These are phyloP conservation scores for Verticillium klebahnii DNA, from an alignment of 2,329 filamentous ascomycete genomes.

Conservation along the genomic window DNA sequence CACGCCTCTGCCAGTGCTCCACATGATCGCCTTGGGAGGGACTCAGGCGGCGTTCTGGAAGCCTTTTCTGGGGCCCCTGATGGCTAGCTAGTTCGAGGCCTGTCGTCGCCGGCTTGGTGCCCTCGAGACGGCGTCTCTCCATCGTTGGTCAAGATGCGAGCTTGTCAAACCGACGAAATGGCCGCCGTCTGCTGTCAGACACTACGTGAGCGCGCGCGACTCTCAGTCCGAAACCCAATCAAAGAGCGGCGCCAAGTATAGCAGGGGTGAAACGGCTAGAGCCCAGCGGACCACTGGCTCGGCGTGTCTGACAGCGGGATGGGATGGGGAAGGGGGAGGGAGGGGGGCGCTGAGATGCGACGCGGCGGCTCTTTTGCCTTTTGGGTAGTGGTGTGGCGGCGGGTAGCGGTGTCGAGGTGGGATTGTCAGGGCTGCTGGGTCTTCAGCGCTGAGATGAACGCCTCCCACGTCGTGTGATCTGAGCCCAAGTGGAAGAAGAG, in stretches of 20 bases:
- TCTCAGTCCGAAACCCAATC: background rate
- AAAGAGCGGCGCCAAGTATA: background rate
- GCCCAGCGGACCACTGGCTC: background rate
- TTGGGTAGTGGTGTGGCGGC: background rate
- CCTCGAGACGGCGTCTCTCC: no score
- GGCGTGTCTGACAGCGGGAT: background rate
- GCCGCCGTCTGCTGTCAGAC: background rate
- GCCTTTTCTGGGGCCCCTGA: no score
- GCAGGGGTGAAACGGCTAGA: background rate
- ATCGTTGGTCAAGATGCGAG: no score
- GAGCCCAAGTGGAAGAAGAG: background rate
- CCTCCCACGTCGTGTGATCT: background rate
- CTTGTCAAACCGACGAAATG: background rate
- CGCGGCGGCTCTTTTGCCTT: background rate
- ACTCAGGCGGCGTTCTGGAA: no score
- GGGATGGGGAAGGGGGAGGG: background rate
- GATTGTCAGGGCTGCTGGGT: background rate
- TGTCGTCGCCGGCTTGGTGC: no score
- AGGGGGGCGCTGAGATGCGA: background rate
- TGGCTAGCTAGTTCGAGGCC: no score
- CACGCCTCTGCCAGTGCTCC: no score
- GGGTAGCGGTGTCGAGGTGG: background rate
- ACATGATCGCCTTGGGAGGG: no score
- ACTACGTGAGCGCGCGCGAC: background rate
- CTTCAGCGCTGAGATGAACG: background rate